These are phyloP conservation scores for Euphorbia tirucalli DNA, from an alignment of 345 rosid genomes.

Conservation along the genomic window DNA sequence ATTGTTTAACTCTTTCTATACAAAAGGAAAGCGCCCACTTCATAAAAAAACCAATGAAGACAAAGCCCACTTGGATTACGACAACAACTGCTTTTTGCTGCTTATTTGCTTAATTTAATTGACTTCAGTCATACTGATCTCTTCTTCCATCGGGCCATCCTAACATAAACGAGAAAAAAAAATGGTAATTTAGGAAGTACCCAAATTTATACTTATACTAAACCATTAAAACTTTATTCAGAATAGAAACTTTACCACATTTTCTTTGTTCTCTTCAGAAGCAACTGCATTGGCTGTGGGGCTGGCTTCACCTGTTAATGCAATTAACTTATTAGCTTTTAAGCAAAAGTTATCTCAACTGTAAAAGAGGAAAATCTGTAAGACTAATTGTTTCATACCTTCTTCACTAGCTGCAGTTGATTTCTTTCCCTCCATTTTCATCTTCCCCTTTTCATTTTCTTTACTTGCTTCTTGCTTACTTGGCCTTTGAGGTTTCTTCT, in stretches of 20 bases:
- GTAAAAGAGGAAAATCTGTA: too few relatives aligned
- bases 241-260: conserved; percentile 42
- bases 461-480: conserved; percentile 44
- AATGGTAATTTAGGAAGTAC: background rate
- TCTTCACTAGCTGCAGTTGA: conserved; percentile 36
- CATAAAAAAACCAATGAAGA: conserved; percentile 17
- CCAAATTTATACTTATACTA: background rate
- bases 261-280: conserved; percentile 75
- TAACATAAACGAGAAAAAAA: conserved; percentile 1
- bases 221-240: background rate
- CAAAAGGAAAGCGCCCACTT: conserved; percentile 33
- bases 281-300: conserved; percentile 29
- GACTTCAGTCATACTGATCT: conserved; percentile 24
- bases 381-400: conserved; percentile 29
- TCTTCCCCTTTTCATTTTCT: conserved; percentile 43
- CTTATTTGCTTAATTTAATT: too few relatives aligned
- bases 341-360: too few relatives aligned
- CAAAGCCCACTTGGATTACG: conserved; percentile 17
- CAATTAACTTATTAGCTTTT: background rate
- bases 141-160: conserved; percentile 40
- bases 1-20: conserved; percentile 30
- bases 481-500: conserved; percentile 52
- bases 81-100: conserved; percentile 11
- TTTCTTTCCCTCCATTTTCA: conserved; percentile 44
- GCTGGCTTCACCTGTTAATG: conserved; percentile 42